phyloP scores from a whole-genome alignment of 2,329 filamentous ascomycete species.

The Hymenoscyphus repandus region DNA sequence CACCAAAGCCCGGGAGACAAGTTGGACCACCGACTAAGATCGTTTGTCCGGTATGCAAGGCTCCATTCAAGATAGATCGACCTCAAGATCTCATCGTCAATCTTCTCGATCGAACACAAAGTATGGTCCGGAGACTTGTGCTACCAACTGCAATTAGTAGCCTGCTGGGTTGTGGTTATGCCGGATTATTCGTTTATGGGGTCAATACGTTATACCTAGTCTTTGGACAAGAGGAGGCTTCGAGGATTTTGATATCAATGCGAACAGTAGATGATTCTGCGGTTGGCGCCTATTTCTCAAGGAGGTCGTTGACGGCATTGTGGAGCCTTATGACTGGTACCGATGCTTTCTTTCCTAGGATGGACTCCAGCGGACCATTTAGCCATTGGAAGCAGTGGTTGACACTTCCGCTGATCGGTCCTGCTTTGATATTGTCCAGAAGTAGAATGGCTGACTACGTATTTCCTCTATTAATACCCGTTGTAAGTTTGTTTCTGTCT shows the following conservation, averaged over 20 bases:
- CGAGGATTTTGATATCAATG: slow-evolving; percentile 10
- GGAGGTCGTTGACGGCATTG: not conserved
- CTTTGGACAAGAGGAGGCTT: slow-evolving; percentile 58
- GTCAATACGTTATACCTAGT: slow-evolving; percentile 59
- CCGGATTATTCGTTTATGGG: slow-evolving; percentile 51
- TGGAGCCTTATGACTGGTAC: slow-evolving; percentile 1
- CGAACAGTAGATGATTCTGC: not conserved
- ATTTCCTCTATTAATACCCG: slow-evolving; percentile 32
- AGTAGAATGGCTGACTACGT: slow-evolving; percentile 52
- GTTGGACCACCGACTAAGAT: slow-evolving; percentile 56
- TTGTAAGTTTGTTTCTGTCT: slow-evolving; percentile 19
- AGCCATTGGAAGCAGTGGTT: slow-evolving; percentile 31
- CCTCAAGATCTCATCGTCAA: slow-evolving; percentile 66
- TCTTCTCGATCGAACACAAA: slow-evolving; percentile 18
- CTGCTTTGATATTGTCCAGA: slow-evolving; percentile 62
- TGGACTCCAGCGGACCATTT: not conserved
- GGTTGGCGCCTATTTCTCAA: not conserved
- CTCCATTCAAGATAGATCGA: slow-evolving; percentile 69
- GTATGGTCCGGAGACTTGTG: slow-evolving; percentile 19
- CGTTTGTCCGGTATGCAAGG: slow-evolving; percentile 85
- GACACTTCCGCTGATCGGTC: slow-evolving; percentile 62
- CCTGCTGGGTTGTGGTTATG: slow-evolving; percentile 40
- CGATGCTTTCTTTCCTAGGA: slow-evolving; percentile 26
- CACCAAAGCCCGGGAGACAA: slow-evolving; percentile 44
- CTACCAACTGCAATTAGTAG: slow-evolving; percentile 28